Conservation (phyloP, 2,329 filamentous ascomycete genomes). For the Arachnopeziza araneosa region DNA sequence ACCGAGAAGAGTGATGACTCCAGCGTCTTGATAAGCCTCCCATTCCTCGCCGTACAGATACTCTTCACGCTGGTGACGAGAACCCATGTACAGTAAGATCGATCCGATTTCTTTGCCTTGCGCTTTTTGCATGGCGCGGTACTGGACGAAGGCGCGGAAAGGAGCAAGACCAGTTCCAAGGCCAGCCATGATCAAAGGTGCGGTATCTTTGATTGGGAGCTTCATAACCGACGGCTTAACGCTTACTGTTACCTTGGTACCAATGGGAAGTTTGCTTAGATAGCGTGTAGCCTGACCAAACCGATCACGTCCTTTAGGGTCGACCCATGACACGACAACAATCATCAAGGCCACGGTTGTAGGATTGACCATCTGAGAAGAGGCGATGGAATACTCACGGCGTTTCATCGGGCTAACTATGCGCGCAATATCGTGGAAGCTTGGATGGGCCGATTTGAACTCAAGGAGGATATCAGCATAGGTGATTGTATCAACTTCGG, state of each 20-base stretch:
- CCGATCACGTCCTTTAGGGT: conserved; percentile 78
- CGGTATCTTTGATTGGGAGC: conserved; percentile 78
- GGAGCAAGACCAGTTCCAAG: conserved; percentile 96
- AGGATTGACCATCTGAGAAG: conserved; percentile 89
- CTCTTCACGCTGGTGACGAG: conserved; percentile 94
- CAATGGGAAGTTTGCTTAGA: conserved; percentile 69
- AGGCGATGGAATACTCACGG: conserved; percentile 98
- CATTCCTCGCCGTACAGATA: conserved; percentile 99
- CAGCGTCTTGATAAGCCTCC: conserved; percentile 95
- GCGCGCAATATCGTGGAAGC: conserved; percentile 80
- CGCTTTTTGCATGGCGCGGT: conserved; percentile 96
- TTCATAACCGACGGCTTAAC: conserved; percentile 99
- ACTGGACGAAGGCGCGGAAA: conserved; percentile 98
- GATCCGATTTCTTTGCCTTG: conserved; percentile 91
- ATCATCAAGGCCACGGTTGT: conserved; percentile 91
- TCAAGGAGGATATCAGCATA: conserved; percentile 88
- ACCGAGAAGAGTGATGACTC: conserved; percentile 89
- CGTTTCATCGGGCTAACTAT: conserved; percentile 92
- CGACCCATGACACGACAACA: conserved; percentile 94
- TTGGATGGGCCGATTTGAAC: conserved; percentile 82
- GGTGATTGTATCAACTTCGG: conserved; percentile 85
- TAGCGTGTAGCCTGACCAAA: conserved; percentile 92
- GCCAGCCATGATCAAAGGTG: conserved; percentile 97
- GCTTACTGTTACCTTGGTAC: conserved; percentile 77
- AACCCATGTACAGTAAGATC: conserved; percentile 93